phyloP scores from a whole-genome alignment of 2,329 filamentous ascomycete genomes.

The Ceratocystis smalleyi region DNA sequence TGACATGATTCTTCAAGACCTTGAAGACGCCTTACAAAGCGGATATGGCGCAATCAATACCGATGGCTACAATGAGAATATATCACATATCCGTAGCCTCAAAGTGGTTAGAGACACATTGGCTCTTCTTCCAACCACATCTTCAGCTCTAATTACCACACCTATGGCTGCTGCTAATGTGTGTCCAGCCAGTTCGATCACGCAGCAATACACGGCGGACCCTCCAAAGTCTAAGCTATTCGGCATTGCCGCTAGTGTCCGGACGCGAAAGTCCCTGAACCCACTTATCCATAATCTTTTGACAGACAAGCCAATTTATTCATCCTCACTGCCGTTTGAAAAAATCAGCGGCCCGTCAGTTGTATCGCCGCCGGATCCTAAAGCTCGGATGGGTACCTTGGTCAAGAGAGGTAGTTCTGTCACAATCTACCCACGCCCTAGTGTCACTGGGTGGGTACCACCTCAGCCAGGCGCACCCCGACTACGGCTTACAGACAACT shows the following conservation, averaged over 20 bases:
- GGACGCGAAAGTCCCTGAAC: conserved; percentile 47
- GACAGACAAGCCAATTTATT: conserved; percentile 85
- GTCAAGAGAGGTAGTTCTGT: conserved; percentile 85
- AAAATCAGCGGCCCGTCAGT: conserved; percentile 32
- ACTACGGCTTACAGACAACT: conserved; percentile 60
- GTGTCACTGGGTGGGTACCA: conserved; percentile 48
- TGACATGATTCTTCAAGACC: conserved; percentile 41
- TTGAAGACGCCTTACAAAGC: conserved; percentile 20
- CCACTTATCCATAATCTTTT: conserved; percentile 89
- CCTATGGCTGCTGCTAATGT: conserved; percentile 58
- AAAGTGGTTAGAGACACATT: conserved; percentile 55
- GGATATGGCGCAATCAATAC: conserved; percentile 11
- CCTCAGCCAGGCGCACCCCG: conserved; percentile 42
- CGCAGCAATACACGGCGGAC: conserved; percentile 6
- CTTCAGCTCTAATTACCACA: conserved; percentile 79
- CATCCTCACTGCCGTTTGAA: conserved; percentile 70
- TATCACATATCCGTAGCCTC: conserved; percentile 53
- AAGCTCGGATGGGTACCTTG: conserved; percentile 47
- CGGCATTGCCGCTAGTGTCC: conserved; percentile 16
- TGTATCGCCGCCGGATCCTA: conserved; percentile 8
- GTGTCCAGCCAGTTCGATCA: conserved; percentile 27
- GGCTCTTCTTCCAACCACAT: conserved; percentile 61
- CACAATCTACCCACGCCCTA: conserved; percentile 64
- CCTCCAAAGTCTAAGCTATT: conserved; percentile 4
- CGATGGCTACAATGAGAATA: conserved; percentile 15